phyloP scores from a whole-genome alignment of 177 flowering plant species.

The Vitis hybrid region DNA sequence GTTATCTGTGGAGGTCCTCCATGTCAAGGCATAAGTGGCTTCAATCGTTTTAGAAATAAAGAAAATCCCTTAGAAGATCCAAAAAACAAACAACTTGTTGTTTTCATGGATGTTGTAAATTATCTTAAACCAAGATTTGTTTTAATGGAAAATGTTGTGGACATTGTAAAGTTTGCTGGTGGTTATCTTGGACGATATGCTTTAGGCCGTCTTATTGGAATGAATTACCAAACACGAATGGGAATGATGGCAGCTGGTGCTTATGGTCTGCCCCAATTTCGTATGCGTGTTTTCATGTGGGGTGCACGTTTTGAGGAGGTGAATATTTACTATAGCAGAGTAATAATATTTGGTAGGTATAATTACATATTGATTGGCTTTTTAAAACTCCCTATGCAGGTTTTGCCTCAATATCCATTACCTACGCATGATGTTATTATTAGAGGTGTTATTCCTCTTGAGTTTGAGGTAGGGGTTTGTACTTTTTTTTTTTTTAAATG shows the following conservation, averaged over 20 bases:
- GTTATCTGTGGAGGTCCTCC: constrained; percentile 91
- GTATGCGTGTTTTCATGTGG: constrained; percentile 81
- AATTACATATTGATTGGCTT: not conserved
- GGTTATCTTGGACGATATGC: constrained; percentile 72
- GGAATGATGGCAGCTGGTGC: constrained; percentile 86
- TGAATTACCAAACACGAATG: constrained; percentile 69
- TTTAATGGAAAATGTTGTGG: constrained; percentile 89
- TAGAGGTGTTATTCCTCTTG: constrained; percentile 46
- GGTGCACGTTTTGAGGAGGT: constrained; percentile 69
- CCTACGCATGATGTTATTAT: constrained; percentile 74
- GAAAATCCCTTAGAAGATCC: constrained; percentile 51
- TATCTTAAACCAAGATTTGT: constrained; percentile 65
- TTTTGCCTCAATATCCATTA: constrained; percentile 63
- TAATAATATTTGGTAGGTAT: not conserved
- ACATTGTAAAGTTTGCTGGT: constrained; percentile 60
- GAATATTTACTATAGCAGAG: not conserved
- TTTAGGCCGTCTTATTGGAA: constrained; percentile 46
- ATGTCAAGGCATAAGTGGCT: constrained; percentile 87
- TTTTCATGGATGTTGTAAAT: constrained; percentile 69
- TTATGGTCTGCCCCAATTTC: constrained; percentile 79
- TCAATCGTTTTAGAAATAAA: constrained; percentile 61
- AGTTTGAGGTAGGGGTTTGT: constrained; percentile 61
- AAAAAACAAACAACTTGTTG: constrained; percentile 63
- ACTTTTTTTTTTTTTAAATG: not conserved
- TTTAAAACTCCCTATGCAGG: constrained; percentile 32